Evolutionary conservation across 2,329 filamentous ascomycete genomes (phyloP).

Genomic region (Pezicula carpinea): DNA sequence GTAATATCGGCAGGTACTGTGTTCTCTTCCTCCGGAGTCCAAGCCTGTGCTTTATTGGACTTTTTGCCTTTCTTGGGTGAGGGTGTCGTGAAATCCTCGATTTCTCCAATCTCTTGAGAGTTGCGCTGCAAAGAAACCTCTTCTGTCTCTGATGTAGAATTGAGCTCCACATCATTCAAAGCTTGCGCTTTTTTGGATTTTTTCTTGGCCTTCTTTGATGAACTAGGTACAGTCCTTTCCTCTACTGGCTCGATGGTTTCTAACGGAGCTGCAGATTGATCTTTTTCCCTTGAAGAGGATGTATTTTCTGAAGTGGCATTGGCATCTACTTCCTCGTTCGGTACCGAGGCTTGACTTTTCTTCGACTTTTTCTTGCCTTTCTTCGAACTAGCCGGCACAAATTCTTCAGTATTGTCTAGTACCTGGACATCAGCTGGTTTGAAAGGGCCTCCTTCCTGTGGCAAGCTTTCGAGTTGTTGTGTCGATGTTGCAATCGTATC

Average conservation of each 20-base stretch:
- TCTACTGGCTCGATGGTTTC: constrained; percentile 7
- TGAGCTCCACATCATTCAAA: constrained; percentile 5
- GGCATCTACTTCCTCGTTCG: background rate
- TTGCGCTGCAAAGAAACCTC: no score
- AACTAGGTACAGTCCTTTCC: constrained; percentile 3
- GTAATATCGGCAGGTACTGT: background rate
- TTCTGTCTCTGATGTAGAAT: background rate
- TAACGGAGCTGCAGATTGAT: no score
- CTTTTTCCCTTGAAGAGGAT: background rate
- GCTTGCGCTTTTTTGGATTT: constrained; percentile 22
- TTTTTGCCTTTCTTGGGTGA: no score
- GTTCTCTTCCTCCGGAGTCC: no score
- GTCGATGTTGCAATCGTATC: background rate
- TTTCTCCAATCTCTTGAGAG: no score
- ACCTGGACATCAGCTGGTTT: constrained; percentile 1
- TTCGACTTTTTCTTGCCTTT: constrained; percentile 16
- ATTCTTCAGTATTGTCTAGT: constrained; percentile 7
- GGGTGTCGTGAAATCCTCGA: no score
- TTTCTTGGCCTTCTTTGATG: constrained; percentile 28
- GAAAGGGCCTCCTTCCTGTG: background rate
- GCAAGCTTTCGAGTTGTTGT: background rate
- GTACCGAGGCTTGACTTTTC: constrained; percentile 8
- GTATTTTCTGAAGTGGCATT: constrained; percentile 1
- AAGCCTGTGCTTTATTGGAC: no score
- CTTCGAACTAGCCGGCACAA: constrained; percentile 7